Evolutionary conservation across 495 filamentous ascomycete species (phyloP).

Genomic region (Choiromyces venosus): DNA sequence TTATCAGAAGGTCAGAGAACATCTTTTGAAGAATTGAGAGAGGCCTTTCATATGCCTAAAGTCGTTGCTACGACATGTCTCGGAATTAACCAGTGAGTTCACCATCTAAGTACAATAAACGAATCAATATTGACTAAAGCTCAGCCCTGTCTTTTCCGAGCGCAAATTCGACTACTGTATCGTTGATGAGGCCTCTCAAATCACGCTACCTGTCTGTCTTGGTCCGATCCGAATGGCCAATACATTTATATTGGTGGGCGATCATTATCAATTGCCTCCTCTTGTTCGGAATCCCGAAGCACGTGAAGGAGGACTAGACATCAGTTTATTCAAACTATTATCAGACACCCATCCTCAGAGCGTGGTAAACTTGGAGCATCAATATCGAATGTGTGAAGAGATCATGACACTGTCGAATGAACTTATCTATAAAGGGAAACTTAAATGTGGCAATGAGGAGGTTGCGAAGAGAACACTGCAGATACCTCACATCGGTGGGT

Average conservation of each 20-base stretch:
- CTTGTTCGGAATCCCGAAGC: conserved; percentile 89
- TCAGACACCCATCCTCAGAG: conserved; percentile 80
- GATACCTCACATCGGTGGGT: conserved; percentile 57
- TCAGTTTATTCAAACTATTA: conserved; percentile 87
- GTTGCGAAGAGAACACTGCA: conserved; percentile 61
- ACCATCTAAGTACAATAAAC: background rate
- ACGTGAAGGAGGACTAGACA: conserved; percentile 75
- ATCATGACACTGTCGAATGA: conserved; percentile 91
- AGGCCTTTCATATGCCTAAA: conserved; percentile 72
- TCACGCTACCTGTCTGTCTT: conserved; percentile 87
- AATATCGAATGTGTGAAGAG: conserved; percentile 97
- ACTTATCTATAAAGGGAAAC: conserved; percentile 79
- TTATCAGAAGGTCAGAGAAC: conserved; percentile 64
- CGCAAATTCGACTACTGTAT: conserved; percentile 96
- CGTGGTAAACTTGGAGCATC: conserved; percentile 84
- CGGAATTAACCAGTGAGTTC: conserved; percentile 65
- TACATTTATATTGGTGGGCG: conserved; percentile 92
- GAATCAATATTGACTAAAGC: conserved; percentile 9
- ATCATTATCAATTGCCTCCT: conserved; percentile 92
- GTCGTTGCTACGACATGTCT: conserved; percentile 94
- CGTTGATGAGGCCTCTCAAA: conserved; percentile 95
- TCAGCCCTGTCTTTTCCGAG: conserved; percentile 66
- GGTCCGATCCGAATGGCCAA: conserved; percentile 88
- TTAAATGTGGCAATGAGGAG: conserved; percentile 78
- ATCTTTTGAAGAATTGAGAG: conserved; percentile 74